Evolutionary conservation across 768 basidiomycete genomes (phyloP), one percentile per base, ranked within the genome.

Genomic region (Kwoniella europaea): DNA sequence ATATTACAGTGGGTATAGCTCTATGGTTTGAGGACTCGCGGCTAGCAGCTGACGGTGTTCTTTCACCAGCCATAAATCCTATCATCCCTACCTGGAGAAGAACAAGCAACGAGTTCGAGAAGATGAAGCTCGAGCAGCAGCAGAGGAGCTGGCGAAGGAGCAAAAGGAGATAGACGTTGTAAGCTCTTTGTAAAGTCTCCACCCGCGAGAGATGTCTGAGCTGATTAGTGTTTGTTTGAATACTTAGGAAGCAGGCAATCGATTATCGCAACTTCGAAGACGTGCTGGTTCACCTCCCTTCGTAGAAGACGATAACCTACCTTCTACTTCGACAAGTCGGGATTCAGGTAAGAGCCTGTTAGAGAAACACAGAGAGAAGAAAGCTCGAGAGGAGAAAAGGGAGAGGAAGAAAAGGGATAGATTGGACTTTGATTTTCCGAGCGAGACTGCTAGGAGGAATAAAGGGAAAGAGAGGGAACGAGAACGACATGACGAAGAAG

Each of bases 1-100:
- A 84, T 84, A 68, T 74, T 84, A 5, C 76, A 78, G 81, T 82
- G n/a, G n/a, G n/a, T n/a, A n/a, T n/a, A n/a, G n/a, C n/a, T n/a
- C n/a, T n/a, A n/a, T n/a, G n/a, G n/a, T n/a, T n/a, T n/a, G n/a
- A n/a, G n/a, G n/a, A n/a, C n/a, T n/a, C n/a, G n/a, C n/a, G n/a
- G n/a, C n/a, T n/a, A n/a, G n/a, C n/a, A n/a, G n/a, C n/a, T n/a
- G n/a, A 27, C 27, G 4, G 4, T 27, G 27, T 27, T 0, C 27
- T 4, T 27, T 27, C 27, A 27, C 27, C 27, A 80, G 79, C 20
- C 84, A 84, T 69, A 84, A 84, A 69, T 83, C 82, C 4, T 84
- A 84, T 57, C 84, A 84, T 57, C 83, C 83, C 1, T 84, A 84
- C 57, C 74, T 82, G 9, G 83, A 84, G 66, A 79, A 74, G 72